Base-by-base conservation (phyloP, 1,284 basidiomycete species). In the Heterobasidion parviporum region DNA sequence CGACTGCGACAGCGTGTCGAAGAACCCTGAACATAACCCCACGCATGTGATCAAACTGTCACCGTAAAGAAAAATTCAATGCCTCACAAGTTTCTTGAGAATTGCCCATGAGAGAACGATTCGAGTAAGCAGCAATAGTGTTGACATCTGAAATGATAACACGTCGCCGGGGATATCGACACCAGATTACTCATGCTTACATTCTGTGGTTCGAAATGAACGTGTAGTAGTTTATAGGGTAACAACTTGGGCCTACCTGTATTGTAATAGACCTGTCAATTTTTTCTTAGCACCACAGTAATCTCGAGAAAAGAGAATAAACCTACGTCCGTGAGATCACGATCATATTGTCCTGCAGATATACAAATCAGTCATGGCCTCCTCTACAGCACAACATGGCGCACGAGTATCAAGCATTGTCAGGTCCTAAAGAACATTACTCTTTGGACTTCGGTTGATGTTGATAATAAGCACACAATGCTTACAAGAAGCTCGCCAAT, bases 351-450 rank as follows among this genome's bases (percentile, higher is more conserved):
- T 10, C 84, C 75, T 77, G 58, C 8, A 18, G 12, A 57, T 26
- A 56, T 52, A 16, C 10, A 43, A 33, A 45, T 55, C 38, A 50
- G 46, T 53, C 51, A 3, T 6, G n/a, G 43, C 36, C 16, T 54
- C 20, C 38, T 43, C 41, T 20, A 50, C 14, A 52, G 20, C 32
- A n/a, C 20, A 50, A 46, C 9, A 20, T 8, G 12, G 64, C 71
- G 56, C 57, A 76, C 76, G 74, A 10, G 82, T 86, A 64, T 85
- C 83, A n/a, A 85, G 72, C 76, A 83, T 80, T 32, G 80, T 77
- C 55, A 82, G 63, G 62, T 82, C 81, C 68, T 70, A 47, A 8
- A 12, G 20, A 18, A n/a, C 12, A n/a, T 36, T 18, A 8, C 9
- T 41, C 26, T 54, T 26, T 57, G 38, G 6, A 3, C 7, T n/a